Evolutionary conservation across 2,329 filamentous ascomycete genomes (phyloP), one percentile per base, ranked within the genome.

Genomic region (Aspergillus novoparasiticus): DNA sequence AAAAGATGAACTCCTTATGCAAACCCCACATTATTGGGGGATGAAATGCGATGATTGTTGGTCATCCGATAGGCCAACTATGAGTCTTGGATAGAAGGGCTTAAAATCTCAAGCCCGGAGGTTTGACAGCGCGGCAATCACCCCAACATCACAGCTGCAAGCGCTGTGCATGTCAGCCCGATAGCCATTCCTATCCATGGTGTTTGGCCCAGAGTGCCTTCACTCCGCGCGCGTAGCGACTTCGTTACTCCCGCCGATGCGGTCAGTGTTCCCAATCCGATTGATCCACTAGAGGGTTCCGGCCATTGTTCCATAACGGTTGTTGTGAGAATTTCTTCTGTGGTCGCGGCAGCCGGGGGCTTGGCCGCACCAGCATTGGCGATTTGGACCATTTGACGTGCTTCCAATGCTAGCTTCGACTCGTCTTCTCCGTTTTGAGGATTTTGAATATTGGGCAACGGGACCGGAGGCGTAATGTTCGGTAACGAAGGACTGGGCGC

Each of bases 141-240:
- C 34, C 77, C 77, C 55, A 79, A 63, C 76, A 78, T 78, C 46
- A 78, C 73, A 9, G 77, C 77, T 23, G 77, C 73, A 48, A 79
- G 61, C 9, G 76, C 74, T 46, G 77, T 79, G 58, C 73, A 78
- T 28, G 76, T 78, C 62, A 79, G 62, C 50, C 77, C 77, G 53
- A 79, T 77, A 6, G 75, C 77, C 75, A 78, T 78, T 39, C 77
- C 77, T 60, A 78, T 78, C 77, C 77, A 79, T 36, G 77, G 77
- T 1, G 77, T 75, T 62, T 79, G 76, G 28, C 77, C 77, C 2
- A 79, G 68, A 19, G 73, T 73, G 32, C 77, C 77, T 64, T 79
- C 77, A 64, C 76, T 79, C 63, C 76, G 71, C 43, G 71, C 73
- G 48, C 72, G 70, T 51, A 76, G 66, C 19, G 74, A 66, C 60